phyloP scores from a whole-genome alignment of 2,329 filamentous ascomycete species.

The Ramichloridium luteum region DNA sequence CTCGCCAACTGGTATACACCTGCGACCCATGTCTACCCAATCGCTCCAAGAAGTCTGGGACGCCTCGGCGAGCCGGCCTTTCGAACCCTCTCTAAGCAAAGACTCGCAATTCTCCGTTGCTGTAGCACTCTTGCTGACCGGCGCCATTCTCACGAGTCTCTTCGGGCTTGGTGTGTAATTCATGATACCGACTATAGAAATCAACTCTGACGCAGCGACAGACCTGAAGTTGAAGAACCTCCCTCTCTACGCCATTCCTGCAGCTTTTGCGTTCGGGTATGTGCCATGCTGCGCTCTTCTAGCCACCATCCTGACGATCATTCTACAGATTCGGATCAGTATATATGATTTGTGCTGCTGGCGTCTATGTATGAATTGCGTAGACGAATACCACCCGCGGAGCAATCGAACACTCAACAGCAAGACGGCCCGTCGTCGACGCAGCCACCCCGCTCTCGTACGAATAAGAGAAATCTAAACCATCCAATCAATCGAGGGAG shows the following conservation, averaged over 20 bases:
- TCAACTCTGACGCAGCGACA: constrained; percentile 30
- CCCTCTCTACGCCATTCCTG: constrained; percentile 67
- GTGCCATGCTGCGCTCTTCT: constrained; percentile 21
- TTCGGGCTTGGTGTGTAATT: constrained; percentile 70
- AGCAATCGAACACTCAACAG: neutral
- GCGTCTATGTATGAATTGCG: constrained; percentile 85
- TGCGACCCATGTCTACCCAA: constrained; percentile 55
- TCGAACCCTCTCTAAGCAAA: constrained; percentile 68
- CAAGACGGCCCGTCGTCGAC: too few relatives aligned
- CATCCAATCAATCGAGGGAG: too few relatives aligned
- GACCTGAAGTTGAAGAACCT: constrained; percentile 73
- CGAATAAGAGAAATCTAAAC: too few relatives aligned
- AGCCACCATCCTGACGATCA: constrained; percentile 6
- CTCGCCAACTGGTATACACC: too few relatives aligned
- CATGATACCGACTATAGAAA: constrained; percentile 13
- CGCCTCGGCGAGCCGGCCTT: constrained; percentile 77
- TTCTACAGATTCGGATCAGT: constrained; percentile 88
- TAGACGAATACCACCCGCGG: too few relatives aligned
- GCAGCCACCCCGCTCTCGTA: too few relatives aligned
- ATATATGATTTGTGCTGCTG: constrained; percentile 97
- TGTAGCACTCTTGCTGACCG: constrained; percentile 60
- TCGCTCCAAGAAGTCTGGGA: constrained; percentile 79
- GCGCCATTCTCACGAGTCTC: constrained; percentile 57
- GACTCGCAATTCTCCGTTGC: constrained; percentile 71
- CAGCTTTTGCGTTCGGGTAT: constrained; percentile 82